Percentiles rank a stretch among this genome's conserved stretches.
phyloP scores from a whole-genome alignment of 805 yeast genomes.

The Yarrowia porcina region DNA sequence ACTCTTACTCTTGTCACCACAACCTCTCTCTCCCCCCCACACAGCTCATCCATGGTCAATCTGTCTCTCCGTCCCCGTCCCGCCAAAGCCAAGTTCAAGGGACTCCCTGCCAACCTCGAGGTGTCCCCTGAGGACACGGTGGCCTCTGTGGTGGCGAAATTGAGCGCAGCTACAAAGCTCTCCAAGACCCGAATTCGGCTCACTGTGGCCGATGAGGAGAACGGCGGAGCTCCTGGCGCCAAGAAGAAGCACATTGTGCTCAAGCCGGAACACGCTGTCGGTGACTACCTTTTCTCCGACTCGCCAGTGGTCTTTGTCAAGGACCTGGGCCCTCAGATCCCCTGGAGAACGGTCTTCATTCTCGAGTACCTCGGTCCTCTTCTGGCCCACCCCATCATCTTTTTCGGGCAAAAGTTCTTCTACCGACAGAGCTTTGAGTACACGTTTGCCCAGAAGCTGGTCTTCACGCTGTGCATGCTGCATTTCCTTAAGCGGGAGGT shows the following conservation, averaged over 20 bases:
- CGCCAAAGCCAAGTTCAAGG: slow-evolving; percentile 32
- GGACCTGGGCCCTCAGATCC: slow-evolving; percentile 90
- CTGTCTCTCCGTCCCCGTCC: background rate
- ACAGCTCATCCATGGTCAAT: background rate
- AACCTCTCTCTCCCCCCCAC: background rate
- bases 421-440: slow-evolving; percentile 42
- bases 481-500: slow-evolving; percentile 87
- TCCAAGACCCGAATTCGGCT: slow-evolving; percentile 56
- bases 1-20: background rate
- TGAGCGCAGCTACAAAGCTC: slow-evolving; percentile 47
- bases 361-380: slow-evolving; percentile 91
- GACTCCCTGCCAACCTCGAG: slow-evolving; percentile 36
- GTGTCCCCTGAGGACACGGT: slow-evolving; percentile 42
- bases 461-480: slow-evolving; percentile 55
- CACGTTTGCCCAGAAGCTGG: slow-evolving; percentile 51
- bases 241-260: slow-evolving; percentile 44
- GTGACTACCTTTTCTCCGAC: slow-evolving; percentile 43
- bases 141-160: slow-evolving; percentile 44
- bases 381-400: slow-evolving; percentile 69
- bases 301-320: slow-evolving; percentile 57
- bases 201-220: slow-evolving; percentile 42
- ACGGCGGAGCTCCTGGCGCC: slow-evolving; percentile 35
- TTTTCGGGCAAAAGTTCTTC: slow-evolving; percentile 42
- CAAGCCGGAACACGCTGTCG: slow-evolving; percentile 46
- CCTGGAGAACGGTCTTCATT: slow-evolving; percentile 86